A percentile compares a stretch with the other conserved stretches of the same genome.
Conservation (phyloP, 2,329 filamentous ascomycete genomes). For the Monilinia aucupariae region DNA sequence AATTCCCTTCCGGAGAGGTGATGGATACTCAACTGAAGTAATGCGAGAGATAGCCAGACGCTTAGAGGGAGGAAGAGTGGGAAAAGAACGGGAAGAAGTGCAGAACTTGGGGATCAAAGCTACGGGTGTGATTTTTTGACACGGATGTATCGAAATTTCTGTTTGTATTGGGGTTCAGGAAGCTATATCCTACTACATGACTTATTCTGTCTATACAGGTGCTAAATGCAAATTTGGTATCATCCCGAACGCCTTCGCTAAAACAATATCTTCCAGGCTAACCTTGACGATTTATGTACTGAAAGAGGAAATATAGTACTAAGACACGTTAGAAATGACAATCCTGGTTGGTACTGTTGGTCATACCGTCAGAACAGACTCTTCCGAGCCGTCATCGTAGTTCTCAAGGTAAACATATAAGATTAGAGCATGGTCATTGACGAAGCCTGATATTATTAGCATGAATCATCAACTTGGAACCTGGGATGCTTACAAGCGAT, state of each 20-base stretch:
- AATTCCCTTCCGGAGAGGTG: no score
- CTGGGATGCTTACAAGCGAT: constrained; percentile 66
- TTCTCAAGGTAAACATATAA: constrained; percentile 76
- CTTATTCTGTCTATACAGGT: not conserved
- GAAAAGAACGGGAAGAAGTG: no score
- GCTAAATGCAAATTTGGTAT: constrained; percentile 18
- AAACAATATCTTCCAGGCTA: constrained; percentile 12
- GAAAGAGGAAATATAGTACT: constrained; percentile 57
- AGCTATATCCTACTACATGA: not conserved
- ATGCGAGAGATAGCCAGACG: no score
- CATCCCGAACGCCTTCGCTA: constrained; percentile 24
- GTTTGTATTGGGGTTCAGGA: not conserved
- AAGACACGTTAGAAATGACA: constrained; percentile 15
- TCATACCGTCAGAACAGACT: constrained; percentile 70
- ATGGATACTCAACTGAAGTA: not conserved
- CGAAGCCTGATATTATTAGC: constrained; percentile 50
- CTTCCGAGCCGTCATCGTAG: constrained; percentile 60
- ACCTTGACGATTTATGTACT: constrained; percentile 34
- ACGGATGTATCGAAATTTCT: not conserved
- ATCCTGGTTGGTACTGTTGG: not conserved
- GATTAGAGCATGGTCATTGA: constrained; percentile 72
- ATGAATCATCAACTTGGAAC: constrained; percentile 13
- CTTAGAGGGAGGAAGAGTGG: no score
- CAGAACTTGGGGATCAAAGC: not conserved
- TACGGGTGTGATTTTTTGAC: not conserved